Base-by-base conservation (phyloP, 805 yeast species). In the Metschnikowia kofuensis region DNA sequence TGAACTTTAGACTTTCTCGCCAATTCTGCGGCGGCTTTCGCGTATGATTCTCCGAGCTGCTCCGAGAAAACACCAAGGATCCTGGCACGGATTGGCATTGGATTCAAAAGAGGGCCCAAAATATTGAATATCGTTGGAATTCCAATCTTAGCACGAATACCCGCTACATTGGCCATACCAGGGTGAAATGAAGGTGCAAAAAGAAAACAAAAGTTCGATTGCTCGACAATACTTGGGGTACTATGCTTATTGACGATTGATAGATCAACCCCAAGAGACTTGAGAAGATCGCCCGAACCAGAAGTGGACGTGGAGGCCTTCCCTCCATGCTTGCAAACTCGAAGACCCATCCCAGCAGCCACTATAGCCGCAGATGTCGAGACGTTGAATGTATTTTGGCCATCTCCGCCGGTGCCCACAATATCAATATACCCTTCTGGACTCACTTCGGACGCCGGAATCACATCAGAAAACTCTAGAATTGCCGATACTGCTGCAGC, bases 361-460 rank as follows among this genome's bases (percentile, higher is more conserved):
- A 94, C 90, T 42, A 94, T 89, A 1, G 97, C 97, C 1, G 97
- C 76, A 2, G 97, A 88, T 0, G 99, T 94, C 13, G 96, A 86
- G 2, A 94, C 99, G 59, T 94, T 94, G 72, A 94, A 94, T 0
- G 99, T 94, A 64, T 94, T 86, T 63, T 94, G 96, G 1, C 97
- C 97, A 64, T 94, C 99, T 13, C 99, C 99, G 28, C 99, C 99
- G 0, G 99, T 94, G 1, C 99, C 99, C 6, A 94, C 99, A 30
- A 94, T 88, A 65, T 94, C 99, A 6, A 85, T 75, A 56, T 78
- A 85, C 0, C 86, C 86, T 1, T 65, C 67, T 1, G 69, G 58
- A 36, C 77, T 79, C 12, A 79, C 77, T 1, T 61, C 56, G 7
- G 67, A 59, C 2, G 75, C 64, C 9, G 76, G 70, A n/a, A 89